phyloP scores from a whole-genome alignment of 2,329 filamentous ascomycete species.

The Ciborinia camelliae region DNA sequence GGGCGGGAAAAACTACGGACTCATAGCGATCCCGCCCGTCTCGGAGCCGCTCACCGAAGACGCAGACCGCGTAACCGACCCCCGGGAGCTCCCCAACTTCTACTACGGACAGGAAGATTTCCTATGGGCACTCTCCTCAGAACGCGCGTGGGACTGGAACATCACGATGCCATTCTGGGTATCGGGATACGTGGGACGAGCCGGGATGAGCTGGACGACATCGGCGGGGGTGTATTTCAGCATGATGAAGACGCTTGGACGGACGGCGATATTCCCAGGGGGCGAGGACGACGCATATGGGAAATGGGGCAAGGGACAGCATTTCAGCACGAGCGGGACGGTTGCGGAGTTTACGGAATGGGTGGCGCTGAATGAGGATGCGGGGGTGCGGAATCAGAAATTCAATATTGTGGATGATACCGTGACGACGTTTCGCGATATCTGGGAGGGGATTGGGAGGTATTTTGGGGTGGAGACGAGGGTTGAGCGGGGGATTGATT shows the following conservation, averaged over 20 bases:
- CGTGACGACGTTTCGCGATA: neutral
- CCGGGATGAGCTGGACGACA: neutral
- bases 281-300: neutral
- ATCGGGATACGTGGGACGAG: neutral
- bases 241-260: neutral
- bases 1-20: slow-evolving; percentile 8
- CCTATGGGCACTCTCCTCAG: neutral
- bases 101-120: slow-evolving; percentile 13
- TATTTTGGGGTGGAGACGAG: slow-evolving; percentile 12
- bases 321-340: neutral
- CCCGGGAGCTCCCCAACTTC: slow-evolving; percentile 3
- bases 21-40: neutral
- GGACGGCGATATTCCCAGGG: neutral
- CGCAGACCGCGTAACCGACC: neutral
- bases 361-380: neutral
- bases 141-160: slow-evolving; percentile 8
- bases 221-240: slow-evolving; percentile 11
- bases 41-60: slow-evolving; percentile 1
- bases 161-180: slow-evolving; percentile 17
- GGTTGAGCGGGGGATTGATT: neutral
- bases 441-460: slow-evolving; percentile 3
- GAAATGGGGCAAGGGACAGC: neutral
- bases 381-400: neutral
- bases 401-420: slow-evolving; percentile 19
- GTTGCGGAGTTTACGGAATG: slow-evolving; percentile 1